These are phyloP conservation scores for Mycena alexandri DNA, from an alignment of 768 basidiomycete species.

Conservation along the genomic window DNA sequence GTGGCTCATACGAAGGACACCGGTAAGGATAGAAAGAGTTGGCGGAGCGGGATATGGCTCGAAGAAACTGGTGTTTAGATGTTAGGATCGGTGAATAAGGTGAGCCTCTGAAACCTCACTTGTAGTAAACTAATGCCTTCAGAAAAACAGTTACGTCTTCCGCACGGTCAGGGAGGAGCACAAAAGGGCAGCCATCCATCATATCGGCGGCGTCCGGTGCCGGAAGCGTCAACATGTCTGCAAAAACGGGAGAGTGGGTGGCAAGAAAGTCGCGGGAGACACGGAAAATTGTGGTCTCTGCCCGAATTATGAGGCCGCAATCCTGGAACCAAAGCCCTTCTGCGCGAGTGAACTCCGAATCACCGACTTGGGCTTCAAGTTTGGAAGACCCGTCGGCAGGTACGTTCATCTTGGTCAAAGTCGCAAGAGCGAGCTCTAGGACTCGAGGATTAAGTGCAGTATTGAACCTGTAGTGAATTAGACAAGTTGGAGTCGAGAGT, in stretches of 20 bases:
- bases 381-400: too few relatives aligned
- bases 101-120: conserved; percentile 10
- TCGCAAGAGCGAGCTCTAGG: too few relatives aligned
- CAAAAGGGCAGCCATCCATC: conserved; percentile 27
- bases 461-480: too few relatives aligned
- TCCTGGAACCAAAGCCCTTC: conserved; percentile 4
- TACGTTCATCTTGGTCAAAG: too few relatives aligned
- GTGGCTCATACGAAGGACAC: conserved; percentile 12
- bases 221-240: conserved; percentile 14
- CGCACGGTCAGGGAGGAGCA: conserved; percentile 13
- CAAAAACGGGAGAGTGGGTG: conserved; percentile 17
- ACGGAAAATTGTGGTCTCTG: conserved; percentile 7
- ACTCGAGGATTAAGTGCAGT: too few relatives aligned
- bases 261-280: conserved; percentile 14
- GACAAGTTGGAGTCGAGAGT: too few relatives aligned
- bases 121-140: neutral
- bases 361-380: too few relatives aligned
- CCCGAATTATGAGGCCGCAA: conserved; percentile 13
- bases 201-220: conserved; percentile 3
- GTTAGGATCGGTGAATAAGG: too few relatives aligned
- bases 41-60: neutral
- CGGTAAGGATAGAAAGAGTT: neutral
- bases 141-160: too few relatives aligned
- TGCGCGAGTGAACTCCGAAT: too few relatives aligned
- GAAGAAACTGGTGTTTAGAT: too few relatives aligned